Percentiles rank a stretch among this genome's conserved stretches.
phyloP scores from a whole-genome alignment of 352 stramenopile genomes.

The Albugo candida region DNA sequence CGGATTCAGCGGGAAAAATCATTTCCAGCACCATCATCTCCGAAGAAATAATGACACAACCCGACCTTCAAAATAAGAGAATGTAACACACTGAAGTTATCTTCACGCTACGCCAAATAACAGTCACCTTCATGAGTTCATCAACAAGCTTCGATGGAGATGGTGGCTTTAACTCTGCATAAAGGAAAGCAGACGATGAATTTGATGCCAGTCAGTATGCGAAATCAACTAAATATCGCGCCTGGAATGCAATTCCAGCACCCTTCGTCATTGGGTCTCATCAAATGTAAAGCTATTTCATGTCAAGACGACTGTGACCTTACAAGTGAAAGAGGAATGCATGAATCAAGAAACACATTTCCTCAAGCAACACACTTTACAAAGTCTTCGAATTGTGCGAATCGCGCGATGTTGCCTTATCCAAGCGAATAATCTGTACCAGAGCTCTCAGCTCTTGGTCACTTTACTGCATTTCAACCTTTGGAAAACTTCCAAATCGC shows the following conservation, averaged over 20 bases:
- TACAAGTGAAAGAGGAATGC: background rate
- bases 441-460: constrained; percentile 12
- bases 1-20: too few species aligned
- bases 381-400: background rate
- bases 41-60: too few species aligned
- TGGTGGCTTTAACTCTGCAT: too few species aligned
- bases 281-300: constrained; percentile 12
- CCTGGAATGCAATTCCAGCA: constrained; percentile 4
- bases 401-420: too few species aligned
- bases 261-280: constrained; percentile 12
- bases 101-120: too few species aligned
- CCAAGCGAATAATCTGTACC: background rate
- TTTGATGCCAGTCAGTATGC: constrained; percentile 21
- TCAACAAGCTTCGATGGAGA: too few species aligned
- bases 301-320: constrained; percentile 14
- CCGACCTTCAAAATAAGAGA: too few species aligned
- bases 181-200: background rate
- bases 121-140: too few species aligned
- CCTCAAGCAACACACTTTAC: background rate
- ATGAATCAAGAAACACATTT: background rate
- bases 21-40: too few species aligned
- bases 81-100: too few species aligned
- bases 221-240: constrained; percentile 6
- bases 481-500: constrained; percentile 10
- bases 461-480: constrained; percentile 26